Base-by-base conservation (phyloP, 208 protist species). In the Wallacemonas rigidus region DNA sequence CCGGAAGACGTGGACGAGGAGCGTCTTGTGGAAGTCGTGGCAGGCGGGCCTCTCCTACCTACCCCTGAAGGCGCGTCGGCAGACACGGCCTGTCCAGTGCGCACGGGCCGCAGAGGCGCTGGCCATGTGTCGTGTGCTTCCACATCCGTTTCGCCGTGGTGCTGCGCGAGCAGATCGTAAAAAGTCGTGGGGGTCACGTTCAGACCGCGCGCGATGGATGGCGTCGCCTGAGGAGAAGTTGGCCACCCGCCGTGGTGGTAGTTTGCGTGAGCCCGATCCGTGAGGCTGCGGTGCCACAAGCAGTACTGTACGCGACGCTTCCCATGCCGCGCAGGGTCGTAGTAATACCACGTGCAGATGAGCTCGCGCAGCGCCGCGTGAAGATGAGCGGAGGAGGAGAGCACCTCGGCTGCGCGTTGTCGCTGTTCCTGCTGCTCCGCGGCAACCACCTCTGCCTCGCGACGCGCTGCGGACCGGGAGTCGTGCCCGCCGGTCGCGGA, bases 231-330 rank as follows among this genome's bases (percentile, higher is more conserved):
- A 26, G 50, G 8, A 8, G 64, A 38, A 38, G 9, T 39, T 11
- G 9, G 15, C 9, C 53, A 17, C 9, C 15, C 6, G 9, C 14
- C 14, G 53, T 67, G 62, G 41, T 55, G 62, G 64, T 69, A 58
- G 51, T 26, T 69, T 8, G 4, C 48, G 12, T 58, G 54, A 48
- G 14, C 64, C 4, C 38, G 60, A 35, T 65, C 60, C 11, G 36
- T 4, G 4, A 53, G 40, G 60, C 60, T 65, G 40, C 41, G 60
- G 40, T 65, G 38, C 60, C 60, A 65, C 15, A 65, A 8, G 17
- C 60, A 65, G 60, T 65, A 65, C 60, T 65, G 60, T 14, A 65
- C 60, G 12, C 60, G 60, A 15, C 60, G 60, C 36, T n/a, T 45
- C 3, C 4, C 41, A 6, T 3, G 6, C 12, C 3, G 4, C 41